Base-by-base conservation (phyloP, 345 rosid species). In the Euclidium syriacum region DNA sequence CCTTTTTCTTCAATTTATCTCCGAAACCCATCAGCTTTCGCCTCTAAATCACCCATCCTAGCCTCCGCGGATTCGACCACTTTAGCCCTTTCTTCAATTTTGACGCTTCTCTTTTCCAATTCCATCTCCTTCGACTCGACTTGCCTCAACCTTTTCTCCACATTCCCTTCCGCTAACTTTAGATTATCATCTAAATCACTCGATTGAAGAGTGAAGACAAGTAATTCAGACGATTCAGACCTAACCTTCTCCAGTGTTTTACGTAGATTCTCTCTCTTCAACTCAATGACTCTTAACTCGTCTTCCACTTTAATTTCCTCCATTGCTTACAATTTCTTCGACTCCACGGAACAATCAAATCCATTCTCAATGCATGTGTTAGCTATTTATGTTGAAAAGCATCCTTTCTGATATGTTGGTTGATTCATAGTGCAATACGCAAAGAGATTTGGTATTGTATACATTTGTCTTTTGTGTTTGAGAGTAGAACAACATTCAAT, bases 151-250 rank as follows among this genome's bases (percentile, higher is more conserved):
- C 48, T 61, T 14, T 10, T 10, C 50, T 43, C 25, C 0, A 62
- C 1, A 14, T 24, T 44, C 4, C 4, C 36, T 15, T 38, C 7
- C 3, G 11, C 30, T 3, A 23, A n/a, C 16, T 51, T 15, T 5
- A 59, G 4, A 34, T 42, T 18, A 5, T 18, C 54, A 7, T 52
- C 55, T 11, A 51, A 24, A 52, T 69, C 67, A n/a, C 4, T 10
- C 60, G 53, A 68, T 19, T 58, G 73, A 24, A 68, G 27, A 40
- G 14, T 59, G 29, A 68, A 59, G 46, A 39, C 0, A 6, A 68
- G 53, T 9, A 60, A 0, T 6, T 50, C 73, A 9, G 42, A 16
- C 4, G 54, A 15, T 4, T 43, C 22, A 18, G 59, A 33, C 8
- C 40, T 6, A 8, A 60, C 1, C 61, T 6, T 43, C 4, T 59